Evolutionary conservation across 1,139 yeast species (phyloP).

Genomic region (Meyerozyma smithsonii): DNA sequence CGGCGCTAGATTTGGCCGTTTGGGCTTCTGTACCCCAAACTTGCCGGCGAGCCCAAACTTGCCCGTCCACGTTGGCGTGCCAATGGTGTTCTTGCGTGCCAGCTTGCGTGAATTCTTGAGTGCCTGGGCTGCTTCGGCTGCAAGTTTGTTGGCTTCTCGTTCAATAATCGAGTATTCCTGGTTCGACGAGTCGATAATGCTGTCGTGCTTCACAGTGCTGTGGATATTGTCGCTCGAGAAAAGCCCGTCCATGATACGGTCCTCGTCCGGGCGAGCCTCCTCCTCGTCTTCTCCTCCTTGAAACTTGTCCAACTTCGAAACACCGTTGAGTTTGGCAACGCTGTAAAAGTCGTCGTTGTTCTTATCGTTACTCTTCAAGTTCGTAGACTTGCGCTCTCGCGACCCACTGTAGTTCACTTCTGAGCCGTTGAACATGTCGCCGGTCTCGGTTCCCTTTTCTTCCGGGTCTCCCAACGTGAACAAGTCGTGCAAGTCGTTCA

Average conservation of each 20-base stretch:
- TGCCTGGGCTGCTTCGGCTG: slow-evolving; percentile 72
- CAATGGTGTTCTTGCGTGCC: slow-evolving; percentile 62
- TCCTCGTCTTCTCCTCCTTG: slow-evolving; percentile 38
- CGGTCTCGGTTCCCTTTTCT: slow-evolving; percentile 62
- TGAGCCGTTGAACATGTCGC: slow-evolving; percentile 55
- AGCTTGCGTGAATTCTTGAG: slow-evolving; percentile 61
- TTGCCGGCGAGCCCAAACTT: slow-evolving; percentile 80
- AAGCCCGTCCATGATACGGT: slow-evolving; percentile 67
- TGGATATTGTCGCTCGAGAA: slow-evolving; percentile 72
- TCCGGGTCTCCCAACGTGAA: slow-evolving; percentile 78
- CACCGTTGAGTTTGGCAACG: slow-evolving; percentile 52
- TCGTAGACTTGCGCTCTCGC: slow-evolving; percentile 21
- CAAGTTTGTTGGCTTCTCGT: slow-evolving; percentile 72
- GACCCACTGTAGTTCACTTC: slow-evolving; percentile 36
- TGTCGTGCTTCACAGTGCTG: slow-evolving; percentile 75
- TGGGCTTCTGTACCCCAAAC: slow-evolving; percentile 23
- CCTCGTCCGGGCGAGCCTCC: slow-evolving; percentile 43
- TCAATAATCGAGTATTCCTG: slow-evolving; percentile 55
- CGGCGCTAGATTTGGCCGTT: slow-evolving; percentile 8
- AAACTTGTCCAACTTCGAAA: slow-evolving; percentile 47
- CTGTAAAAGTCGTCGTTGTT: slow-evolving; percentile 54
- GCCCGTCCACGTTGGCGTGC: slow-evolving; percentile 97
- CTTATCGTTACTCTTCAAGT: slow-evolving; percentile 21
- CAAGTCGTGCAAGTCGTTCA: slow-evolving; percentile 85
- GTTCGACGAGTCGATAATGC: slow-evolving; percentile 53